phyloP scores from a whole-genome alignment of 805 yeast species.

The Wickerhamomyces subpelliculosus region DNA sequence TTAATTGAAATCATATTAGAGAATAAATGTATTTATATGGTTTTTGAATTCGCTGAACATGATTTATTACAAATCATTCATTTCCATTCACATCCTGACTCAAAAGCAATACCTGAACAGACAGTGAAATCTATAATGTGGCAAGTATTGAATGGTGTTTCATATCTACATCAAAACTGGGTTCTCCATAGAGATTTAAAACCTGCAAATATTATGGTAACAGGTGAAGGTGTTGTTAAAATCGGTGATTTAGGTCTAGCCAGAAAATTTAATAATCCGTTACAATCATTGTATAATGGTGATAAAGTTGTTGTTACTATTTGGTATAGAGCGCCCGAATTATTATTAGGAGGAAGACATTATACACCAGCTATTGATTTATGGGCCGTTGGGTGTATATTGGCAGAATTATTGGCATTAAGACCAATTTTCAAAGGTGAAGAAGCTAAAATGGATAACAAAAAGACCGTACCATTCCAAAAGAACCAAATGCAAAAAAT shows the following conservation, averaged over 20 bases:
- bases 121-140: constrained; percentile 81
- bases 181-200: constrained; percentile 90
- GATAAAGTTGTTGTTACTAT: constrained; percentile 96
- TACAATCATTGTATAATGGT: constrained; percentile 82
- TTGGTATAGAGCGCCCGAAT: constrained; percentile 94
- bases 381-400: constrained; percentile 95
- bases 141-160: constrained; percentile 90
- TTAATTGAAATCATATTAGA: constrained; percentile 81
- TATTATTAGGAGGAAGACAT: constrained; percentile 84
- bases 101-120: constrained; percentile 67
- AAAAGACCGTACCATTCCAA: constrained; percentile 91
- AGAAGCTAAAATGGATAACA: constrained; percentile 92
- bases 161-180: constrained; percentile 93
- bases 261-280: constrained; percentile 75
- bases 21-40: constrained; percentile 86
- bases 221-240: constrained; percentile 82
- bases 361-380: constrained; percentile 88
- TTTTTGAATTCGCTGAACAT: constrained; percentile 94
- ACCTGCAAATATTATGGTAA: constrained; percentile 97
- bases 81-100: constrained; percentile 86
- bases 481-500: constrained; percentile 87
- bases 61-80: constrained; percentile 92
- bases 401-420: constrained; percentile 83
- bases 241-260: constrained; percentile 95
- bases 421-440: constrained; percentile 97